Conservation (phyloP, 1,139 yeast species). For the Pichia sp. region DNA sequence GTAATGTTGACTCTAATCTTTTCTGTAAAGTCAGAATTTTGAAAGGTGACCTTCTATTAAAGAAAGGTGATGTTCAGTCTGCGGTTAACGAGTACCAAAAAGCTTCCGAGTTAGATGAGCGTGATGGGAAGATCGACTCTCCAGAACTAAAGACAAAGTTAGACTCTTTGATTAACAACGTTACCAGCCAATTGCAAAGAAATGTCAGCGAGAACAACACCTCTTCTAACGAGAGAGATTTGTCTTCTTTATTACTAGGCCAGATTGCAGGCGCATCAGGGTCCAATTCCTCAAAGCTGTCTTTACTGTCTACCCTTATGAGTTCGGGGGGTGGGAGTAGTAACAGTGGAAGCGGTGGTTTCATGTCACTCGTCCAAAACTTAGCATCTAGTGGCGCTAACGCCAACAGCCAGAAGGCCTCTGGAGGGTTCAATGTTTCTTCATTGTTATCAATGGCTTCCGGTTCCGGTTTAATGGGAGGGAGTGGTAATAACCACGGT, state of each 20-base stretch:
- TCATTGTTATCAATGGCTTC: conserved; percentile 23
- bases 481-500: conserved; percentile 3
- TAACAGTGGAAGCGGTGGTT: conserved; percentile 15
- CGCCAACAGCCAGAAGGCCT: conserved; percentile 22
- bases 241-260: conserved; percentile 26
- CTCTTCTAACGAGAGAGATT: conserved; percentile 27
- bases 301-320: conserved; percentile 25
- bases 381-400: conserved; percentile 26
- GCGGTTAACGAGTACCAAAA: conserved; percentile 28
- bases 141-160: conserved; percentile 30
- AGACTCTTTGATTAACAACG: conserved; percentile 21
- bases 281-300: conserved; percentile 26
- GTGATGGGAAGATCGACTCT: conserved; percentile 29
- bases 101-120: conserved; percentile 31
- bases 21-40: conserved; percentile 26
- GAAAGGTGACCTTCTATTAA: conserved; percentile 27
- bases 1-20: conserved; percentile 26
- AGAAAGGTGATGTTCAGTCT: conserved; percentile 21
- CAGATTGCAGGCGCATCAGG: conserved; percentile 25
- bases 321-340: conserved; percentile 16
- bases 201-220: conserved; percentile 22
- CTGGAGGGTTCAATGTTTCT: conserved; percentile 29
- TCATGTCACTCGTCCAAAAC: conserved; percentile 24
- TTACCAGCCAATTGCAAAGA: conserved; percentile 23
- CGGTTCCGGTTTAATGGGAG: conserved; percentile 13